phyloP scores from a whole-genome alignment of 2,329 filamentous ascomycete genomes.

The Fusarium sp. region DNA sequence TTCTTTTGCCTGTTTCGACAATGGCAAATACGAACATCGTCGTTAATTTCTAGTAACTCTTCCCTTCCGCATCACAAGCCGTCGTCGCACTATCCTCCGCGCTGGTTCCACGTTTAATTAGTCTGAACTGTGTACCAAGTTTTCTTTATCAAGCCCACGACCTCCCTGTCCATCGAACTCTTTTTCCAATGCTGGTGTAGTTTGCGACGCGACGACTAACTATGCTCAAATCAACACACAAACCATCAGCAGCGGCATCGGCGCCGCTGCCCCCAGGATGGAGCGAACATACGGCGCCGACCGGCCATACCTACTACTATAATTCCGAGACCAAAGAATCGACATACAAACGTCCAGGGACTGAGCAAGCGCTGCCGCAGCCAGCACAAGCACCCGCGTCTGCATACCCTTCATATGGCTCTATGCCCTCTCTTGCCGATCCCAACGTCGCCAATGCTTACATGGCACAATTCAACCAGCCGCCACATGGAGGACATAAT shows the following conservation, averaged over 20 bases:
- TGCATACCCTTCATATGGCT: slow-evolving; percentile 46
- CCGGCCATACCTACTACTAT: slow-evolving; percentile 91
- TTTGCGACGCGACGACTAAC: slow-evolving; percentile 20
- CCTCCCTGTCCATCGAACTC: no score
- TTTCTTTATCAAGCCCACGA: neutral
- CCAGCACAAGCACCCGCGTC: slow-evolving; percentile 52
- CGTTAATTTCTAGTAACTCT: neutral
- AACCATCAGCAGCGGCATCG: slow-evolving; percentile 64
- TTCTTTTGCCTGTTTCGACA: slow-evolving; percentile 16
- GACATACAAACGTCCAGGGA: slow-evolving; percentile 84
- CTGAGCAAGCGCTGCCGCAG: slow-evolving; percentile 38
- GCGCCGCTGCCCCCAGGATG: slow-evolving; percentile 83
- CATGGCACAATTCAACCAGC: slow-evolving; percentile 67
- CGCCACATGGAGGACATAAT: slow-evolving; percentile 54
- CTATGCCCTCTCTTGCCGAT: slow-evolving; percentile 63
- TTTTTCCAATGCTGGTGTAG: slow-evolving; percentile 30
- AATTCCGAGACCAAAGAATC: slow-evolving; percentile 86
- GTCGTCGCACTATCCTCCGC: neutral
- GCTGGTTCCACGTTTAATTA: no score
- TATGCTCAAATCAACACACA: slow-evolving; percentile 87
- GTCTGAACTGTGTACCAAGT: neutral
- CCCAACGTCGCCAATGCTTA: slow-evolving; percentile 74
- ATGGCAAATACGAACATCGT: slow-evolving; percentile 7
- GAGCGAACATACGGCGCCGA: slow-evolving; percentile 94
- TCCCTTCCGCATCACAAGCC: neutral